Base-by-base conservation (phyloP, 345 rosid species). In the Tarenaya hassleriana region DNA sequence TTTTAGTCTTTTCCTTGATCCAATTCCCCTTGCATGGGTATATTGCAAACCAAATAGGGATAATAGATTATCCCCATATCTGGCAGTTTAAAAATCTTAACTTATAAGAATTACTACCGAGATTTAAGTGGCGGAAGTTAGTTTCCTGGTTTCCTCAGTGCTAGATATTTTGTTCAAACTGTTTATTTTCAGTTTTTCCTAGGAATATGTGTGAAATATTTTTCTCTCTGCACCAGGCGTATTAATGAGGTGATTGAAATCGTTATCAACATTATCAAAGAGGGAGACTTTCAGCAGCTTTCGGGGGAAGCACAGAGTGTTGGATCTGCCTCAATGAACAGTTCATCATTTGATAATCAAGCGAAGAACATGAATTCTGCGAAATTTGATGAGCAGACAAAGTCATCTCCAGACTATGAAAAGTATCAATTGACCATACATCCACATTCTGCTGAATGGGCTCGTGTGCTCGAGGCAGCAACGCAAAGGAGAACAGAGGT, bases 401-500 rank as follows among this genome's bases (percentile, higher is more conserved):
- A 68, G 47, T 51, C 64, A 62, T 31, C 50, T 52, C 39, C 61
- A 47, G 65, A 55, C 49, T 24, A 37, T 52, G 67, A 52, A 4
- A 52, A 49, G 43, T 50, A 59, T 43, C 70, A 68, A 45, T 75
- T 70, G 52, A 63, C 62, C 49, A 14, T 52, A 16, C 78, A 69
- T 35, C 75, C 76, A 57, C 77, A 50, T 37, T 69, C 73, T 46
- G 77, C 77, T 60, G 94, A 83, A 58, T 94, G 97, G 97, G 95
- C 92, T 53, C 75, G 77, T 61, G 40, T 61, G 60, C 77, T 86
- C 50, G 94, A 88, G 75, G 92, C 78, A 1, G 94, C 88, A 7
- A 83, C 92, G 16, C 89, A 88, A 66, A 86, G 94, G 66, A 83
- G 96, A 82, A 75, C 94, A 16, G 95, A 94, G 81, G 72, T 94